Percentiles rank a stretch among this genome's conserved stretches.
Conservation (phyloP, 148 eudicot species). For the Cornus florida region DNA sequence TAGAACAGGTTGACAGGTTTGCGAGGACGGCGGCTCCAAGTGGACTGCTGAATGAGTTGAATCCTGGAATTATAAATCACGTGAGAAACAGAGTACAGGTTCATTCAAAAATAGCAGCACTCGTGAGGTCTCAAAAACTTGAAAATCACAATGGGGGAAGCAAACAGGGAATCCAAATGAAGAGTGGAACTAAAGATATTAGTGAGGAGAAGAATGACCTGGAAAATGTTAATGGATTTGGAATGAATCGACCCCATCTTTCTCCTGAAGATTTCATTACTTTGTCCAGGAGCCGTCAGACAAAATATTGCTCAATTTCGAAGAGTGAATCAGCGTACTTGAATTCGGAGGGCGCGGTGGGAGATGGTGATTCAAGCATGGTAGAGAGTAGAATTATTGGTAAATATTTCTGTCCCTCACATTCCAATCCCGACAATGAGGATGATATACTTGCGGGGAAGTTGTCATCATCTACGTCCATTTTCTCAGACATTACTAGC, state of each 20-base stretch:
- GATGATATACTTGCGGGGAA: conserved; percentile 62
- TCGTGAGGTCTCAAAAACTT: conserved; percentile 61
- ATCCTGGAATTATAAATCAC: conserved; percentile 94
- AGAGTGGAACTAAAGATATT: conserved; percentile 28
- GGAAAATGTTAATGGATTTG: conserved; percentile 21
- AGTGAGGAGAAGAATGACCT: conserved; percentile 27
- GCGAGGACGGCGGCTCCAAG: conserved; percentile 90
- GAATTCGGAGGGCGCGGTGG: conserved; percentile 24
- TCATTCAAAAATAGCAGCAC: conserved; percentile 77
- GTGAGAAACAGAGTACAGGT: conserved; percentile 93
- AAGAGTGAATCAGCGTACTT: conserved; percentile 15
- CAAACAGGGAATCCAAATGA: conserved; percentile 35
- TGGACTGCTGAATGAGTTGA: conserved; percentile 86
- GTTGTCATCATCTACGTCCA: conserved; percentile 49
- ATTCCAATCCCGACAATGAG: conserved; percentile 20
- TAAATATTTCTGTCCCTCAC: conserved; percentile 6
- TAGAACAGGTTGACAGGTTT: conserved; percentile 84
- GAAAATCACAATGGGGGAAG: conserved; percentile 30
- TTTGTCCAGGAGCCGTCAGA: conserved; percentile 25
- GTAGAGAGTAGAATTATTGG: conserved; percentile 22
- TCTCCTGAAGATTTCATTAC: conserved; percentile 24
- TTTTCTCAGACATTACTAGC: conserved; percentile 53
- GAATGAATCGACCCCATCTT: conserved; percentile 21
- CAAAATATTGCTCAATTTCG: conserved; percentile 19
- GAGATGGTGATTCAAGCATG: conserved; percentile 26